phyloP scores from a whole-genome alignment of 208 protist genomes.

The Leishmania arabica region DNA sequence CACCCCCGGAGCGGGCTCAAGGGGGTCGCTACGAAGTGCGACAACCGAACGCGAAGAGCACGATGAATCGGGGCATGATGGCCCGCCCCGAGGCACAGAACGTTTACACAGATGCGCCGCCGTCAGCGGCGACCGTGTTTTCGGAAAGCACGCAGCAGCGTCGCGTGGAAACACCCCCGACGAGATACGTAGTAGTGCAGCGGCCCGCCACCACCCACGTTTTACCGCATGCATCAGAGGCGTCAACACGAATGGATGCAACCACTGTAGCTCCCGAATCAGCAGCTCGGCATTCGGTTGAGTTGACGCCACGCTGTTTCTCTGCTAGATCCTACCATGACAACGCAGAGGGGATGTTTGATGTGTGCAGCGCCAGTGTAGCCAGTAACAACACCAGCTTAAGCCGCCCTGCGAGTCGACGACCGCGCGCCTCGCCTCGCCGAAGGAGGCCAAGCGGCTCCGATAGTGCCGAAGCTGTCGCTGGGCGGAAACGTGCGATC shows the following conservation, averaged over 20 bases:
- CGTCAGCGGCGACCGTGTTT: background rate
- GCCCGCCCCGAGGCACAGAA: background rate
- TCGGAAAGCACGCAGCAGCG: background rate
- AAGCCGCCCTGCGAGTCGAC: background rate
- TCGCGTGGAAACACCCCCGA: background rate
- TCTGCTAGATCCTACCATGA: background rate
- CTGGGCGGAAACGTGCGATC: background rate
- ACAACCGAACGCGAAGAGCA: background rate
- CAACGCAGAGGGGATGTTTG: background rate
- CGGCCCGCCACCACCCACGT: slow-evolving; percentile 8
- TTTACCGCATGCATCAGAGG: background rate
- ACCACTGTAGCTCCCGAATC: background rate
- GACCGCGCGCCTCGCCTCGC: background rate
- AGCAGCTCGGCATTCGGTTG: background rate
- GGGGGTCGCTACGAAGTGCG: background rate
- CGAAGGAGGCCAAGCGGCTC: background rate
- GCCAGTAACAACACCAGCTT: background rate
- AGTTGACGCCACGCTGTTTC: background rate
- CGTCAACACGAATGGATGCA: background rate
- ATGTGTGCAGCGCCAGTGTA: background rate
- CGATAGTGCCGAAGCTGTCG: background rate
- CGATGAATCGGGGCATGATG: background rate
- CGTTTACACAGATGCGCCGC: background rate
- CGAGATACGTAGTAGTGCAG: slow-evolving; percentile 20
- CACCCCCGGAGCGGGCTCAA: background rate